phyloP scores from a whole-genome alignment of 2,329 filamentous ascomycete species.

The Elsinoe arachidis region DNA sequence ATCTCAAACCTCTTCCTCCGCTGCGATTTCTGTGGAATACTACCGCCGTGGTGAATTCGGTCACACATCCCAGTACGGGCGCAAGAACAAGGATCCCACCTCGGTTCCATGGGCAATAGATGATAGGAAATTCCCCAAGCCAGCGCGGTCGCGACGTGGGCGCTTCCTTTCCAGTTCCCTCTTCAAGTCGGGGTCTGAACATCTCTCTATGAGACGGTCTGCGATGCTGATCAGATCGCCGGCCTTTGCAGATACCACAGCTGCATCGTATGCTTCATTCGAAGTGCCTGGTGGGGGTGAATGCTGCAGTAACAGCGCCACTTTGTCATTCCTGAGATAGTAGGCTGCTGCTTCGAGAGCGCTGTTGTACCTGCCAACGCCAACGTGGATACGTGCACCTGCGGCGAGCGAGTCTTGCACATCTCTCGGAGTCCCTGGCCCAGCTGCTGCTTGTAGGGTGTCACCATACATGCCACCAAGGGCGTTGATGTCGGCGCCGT shows the following conservation, averaged over 20 bases:
- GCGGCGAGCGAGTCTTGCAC: neutral
- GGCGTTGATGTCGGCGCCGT: conserved; percentile 16
- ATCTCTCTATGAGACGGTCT: neutral
- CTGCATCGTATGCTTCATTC: neutral
- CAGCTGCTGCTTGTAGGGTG: conserved; percentile 20
- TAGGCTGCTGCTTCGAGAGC: neutral
- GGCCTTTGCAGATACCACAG: neutral
- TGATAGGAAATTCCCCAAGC: neutral
- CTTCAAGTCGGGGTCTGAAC: neutral
- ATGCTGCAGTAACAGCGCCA: neutral
- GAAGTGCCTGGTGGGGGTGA: neutral
- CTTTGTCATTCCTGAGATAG: neutral
- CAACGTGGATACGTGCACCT: neutral
- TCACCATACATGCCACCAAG: conserved; percentile 15
- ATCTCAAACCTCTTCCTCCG: too few species aligned
- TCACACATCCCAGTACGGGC: too few species aligned
- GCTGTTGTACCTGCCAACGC: neutral
- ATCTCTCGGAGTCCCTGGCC: neutral
- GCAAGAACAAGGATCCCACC: too few species aligned
- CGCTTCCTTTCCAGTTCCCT: neutral
- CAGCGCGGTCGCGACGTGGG: neutral
- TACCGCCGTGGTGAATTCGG: too few species aligned
- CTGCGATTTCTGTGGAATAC: too few species aligned
- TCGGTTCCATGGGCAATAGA: too few species aligned
- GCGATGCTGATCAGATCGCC: neutral